Base-by-base conservation (phyloP, 345 rosid genomes). In the Cardiospermum halicacabum region DNA sequence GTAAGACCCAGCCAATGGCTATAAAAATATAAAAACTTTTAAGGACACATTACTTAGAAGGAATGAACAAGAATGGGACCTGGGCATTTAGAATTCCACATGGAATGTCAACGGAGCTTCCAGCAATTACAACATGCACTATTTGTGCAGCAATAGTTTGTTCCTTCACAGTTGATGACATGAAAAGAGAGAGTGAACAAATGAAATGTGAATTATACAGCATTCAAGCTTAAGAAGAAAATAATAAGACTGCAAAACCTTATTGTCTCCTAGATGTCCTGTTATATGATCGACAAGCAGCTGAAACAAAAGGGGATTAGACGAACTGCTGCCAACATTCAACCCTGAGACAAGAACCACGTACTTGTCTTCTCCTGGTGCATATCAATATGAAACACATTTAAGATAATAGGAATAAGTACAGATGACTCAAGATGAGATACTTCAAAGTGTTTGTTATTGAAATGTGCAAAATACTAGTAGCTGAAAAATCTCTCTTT, bases 201-300 rank as follows among this genome's bases (percentile, higher is more conserved):
- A 21, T 27, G 53, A 25, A 22, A 50, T 5, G 39, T 58, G 30
- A 58, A 28, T 16, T 26, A 45, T 22, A 36, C 57, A 39, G 22
- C 19, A 70, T 36, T 73, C 47, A 16, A 43, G 56, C 55, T 55
- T 60, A 30, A n/a, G 6, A 36, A 43, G 25, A 66, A 67, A 67
- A 56, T 58, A 36, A 45, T 60, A 65, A 74, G 51, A 61, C 39
- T 37, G 56, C 36, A 47, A 51, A 77, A 91, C 99, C 97, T 85
- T 73, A 61, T 89, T 95, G 71, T 94, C 91, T 59, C 96, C 92
- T 15, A 89, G 78, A 80, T 94, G 88, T 43, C 97, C 99, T 24
- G 93, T 91, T 78, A 94, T 82, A 68, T 91, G 97, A 76, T 94
- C 99, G 62, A 94, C 85, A 72, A 94, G 92, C 81, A 91, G 96